Base-by-base conservation (phyloP, 1,284 basidiomycete species). In the Ustilago tritici region DNA sequence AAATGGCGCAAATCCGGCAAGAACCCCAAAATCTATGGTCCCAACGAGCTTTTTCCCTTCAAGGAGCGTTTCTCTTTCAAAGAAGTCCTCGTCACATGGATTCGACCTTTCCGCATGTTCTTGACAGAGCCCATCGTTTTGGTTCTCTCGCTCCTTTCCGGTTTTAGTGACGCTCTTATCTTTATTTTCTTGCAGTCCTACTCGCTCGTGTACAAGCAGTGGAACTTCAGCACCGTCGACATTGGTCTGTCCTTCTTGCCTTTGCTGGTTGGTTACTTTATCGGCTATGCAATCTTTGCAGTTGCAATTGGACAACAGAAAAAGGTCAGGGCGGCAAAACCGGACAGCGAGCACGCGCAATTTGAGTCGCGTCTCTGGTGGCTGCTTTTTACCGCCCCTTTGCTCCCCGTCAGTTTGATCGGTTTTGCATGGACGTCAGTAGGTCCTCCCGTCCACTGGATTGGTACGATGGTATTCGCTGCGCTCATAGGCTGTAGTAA, bases 141-240 rank as follows among this genome's bases (percentile, higher is more conserved):
- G 15, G 84, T 65, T 47, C 81, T 87, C 8, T 87, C 87, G 31
- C 82, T 87, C 19, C 79, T 88, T 4, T 86, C 85, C 28, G 87
- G 87, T 19, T 88, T 88, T 82, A 83, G 81, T 41, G 84, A 85
- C 40, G 83, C 81, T 3, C 79, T 86, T 35, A 88, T 88, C 76
- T 88, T 88, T 75, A 87, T 86, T 47, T 88, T 88, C 76, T 68
- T 87, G 46, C 85, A 88, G 72, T 84, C 85, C 1, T 88, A 86
- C 77, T 68, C 79, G 1, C 84, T 86, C 0, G 87, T 88, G 32
- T 88, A 84, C 74, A 57, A 74, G 56, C 84, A 88, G 58, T 88
- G 87, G 86, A 72, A 79, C 43, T 88, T 88, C 68, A 87, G 75
- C 67, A 43, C 80, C 74, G n/a, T 70, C 76, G 53, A 63, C 72